Conservation (phyloP, 2,329 filamentous ascomycete genomes). For the Helotiales sp. region DNA sequence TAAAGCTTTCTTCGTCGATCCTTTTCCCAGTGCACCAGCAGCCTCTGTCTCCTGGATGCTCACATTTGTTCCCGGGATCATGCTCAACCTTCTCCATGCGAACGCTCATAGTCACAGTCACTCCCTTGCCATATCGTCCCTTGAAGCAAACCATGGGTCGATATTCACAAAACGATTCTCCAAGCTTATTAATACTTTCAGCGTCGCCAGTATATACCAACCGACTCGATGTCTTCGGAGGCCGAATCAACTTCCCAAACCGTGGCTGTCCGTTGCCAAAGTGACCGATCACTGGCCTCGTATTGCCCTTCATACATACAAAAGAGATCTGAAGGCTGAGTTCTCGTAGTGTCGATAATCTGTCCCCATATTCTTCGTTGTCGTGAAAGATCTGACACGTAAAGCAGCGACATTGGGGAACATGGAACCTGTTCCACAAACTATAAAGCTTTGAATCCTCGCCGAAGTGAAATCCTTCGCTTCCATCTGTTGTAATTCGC, state of each 20-base stretch:
- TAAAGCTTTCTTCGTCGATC: not conserved
- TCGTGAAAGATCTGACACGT: not conserved
- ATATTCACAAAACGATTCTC: not conserved
- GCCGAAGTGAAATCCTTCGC: not conserved
- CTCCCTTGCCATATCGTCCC: not conserved
- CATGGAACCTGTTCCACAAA: not conserved
- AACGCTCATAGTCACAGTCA: not conserved
- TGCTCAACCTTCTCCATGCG: not conserved
- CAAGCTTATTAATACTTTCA: not conserved
- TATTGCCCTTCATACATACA: not conserved
- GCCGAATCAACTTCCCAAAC: not conserved
- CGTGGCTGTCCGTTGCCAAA: not conserved
- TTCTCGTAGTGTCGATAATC: not conserved
- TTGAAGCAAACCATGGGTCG: not conserved
- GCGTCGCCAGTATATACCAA: not conserved
- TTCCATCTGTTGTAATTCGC: not conserved
- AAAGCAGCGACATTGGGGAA: not conserved
- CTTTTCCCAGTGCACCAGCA: not conserved
- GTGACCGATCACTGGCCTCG: not conserved
- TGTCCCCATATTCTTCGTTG: not conserved
- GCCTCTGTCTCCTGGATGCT: not conserved
- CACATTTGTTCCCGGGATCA: not conserved
- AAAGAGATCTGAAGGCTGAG: not conserved
- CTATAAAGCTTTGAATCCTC: not conserved
- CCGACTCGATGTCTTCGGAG: not conserved